Base-by-base conservation (phyloP, 106 monocot species). In the Cymbidium sinense region DNA sequence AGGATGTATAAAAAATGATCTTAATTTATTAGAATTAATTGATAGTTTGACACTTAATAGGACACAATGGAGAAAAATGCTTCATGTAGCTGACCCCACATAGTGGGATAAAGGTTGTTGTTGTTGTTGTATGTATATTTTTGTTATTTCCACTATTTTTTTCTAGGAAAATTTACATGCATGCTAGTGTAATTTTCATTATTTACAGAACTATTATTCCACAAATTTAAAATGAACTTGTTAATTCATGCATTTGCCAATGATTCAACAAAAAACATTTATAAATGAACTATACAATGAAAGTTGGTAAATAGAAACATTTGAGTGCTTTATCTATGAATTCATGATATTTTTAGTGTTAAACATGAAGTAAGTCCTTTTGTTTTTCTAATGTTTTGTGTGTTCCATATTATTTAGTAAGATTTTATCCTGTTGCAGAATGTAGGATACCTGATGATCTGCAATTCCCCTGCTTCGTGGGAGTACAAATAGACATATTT, bases 401-500 rank as follows among this genome's bases (percentile, higher is more conserved):
- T 15, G 4, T 31, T 47, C 15, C 47, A 47, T 47, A 10, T 2
- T 35, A 10, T 17, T 71, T 71, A 33, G n/a, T 50, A 2, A 54
- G 43, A 54, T 30, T 20, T 23, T 77, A 3, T 12, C 55, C 8
- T 18, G 44, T 21, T 27, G 50, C 85, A 90, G 86, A 83, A 76
- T 75, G 72, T 73, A 35, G 31, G 34, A 36, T 17, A 0, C 29
- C 81, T 74, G 75, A 67, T 19, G 80, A 76, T 64, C 9, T 50
- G 74, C 47, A 28, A 34, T 72, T 64, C 5, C 81, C 91, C n/a
- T 73, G 79, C 79, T 92, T 98, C 55, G 41, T 87, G 18, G 94
- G 94, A 33, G 23, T 88, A 55, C 84, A 58, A 84, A 82, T 96
- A 21, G 82, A 88, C 78, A 71, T 87, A 79, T 30, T 25, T 79